Evolutionary conservation across 306 rosid genomes (phyloP), one percentile per base, ranked within the genome.

Genomic region (Quercus agrifolia): DNA sequence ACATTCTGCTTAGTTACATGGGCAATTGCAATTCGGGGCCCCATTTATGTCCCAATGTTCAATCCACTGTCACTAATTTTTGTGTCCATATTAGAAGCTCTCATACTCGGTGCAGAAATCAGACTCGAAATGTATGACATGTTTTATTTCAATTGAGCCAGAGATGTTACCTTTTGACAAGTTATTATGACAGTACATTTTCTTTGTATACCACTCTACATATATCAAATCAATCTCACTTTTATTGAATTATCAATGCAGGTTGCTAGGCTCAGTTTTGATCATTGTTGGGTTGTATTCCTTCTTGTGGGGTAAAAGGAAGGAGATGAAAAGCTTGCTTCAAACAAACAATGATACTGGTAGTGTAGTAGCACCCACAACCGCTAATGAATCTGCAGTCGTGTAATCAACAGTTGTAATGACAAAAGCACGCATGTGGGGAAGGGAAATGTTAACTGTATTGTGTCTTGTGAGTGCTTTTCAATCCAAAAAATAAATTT

Each of bases 1-100:
- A 78, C 93, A 6, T 91, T 88, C 84, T 84, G 89, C 86, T 64
- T 93, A 5, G 5, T 88, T 6, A 76, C 89, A 21, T 85, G 94
- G 97, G 84, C 80, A 35, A 79, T 91, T 56, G 0, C 89, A 33
- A 13, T 78, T 3, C 77, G 83, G 79, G 97, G 98, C 27, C 91
- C 98, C 3, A 81, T 85, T 51, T 93, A 85, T 63, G 94, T 91
- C 10, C 68, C 97, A n/a, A 91, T 90, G 90, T 93, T 93, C 84
- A 84, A 86, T 79, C 93, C 98, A 1, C 14, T 93, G 30, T 35
- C 92, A 80, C 88, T 88, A 17, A 51, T 93, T 79, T 88, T 88
- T 71, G 94, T 93, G 74, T 87, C 92, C 13, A 19, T 87, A 27
- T 77, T 79, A 27, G 94, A 89, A 82, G 87, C 91, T 35, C 4